phyloP scores from a whole-genome alignment of 257 asterid genomes.

The Paulownia fortunei region DNA sequence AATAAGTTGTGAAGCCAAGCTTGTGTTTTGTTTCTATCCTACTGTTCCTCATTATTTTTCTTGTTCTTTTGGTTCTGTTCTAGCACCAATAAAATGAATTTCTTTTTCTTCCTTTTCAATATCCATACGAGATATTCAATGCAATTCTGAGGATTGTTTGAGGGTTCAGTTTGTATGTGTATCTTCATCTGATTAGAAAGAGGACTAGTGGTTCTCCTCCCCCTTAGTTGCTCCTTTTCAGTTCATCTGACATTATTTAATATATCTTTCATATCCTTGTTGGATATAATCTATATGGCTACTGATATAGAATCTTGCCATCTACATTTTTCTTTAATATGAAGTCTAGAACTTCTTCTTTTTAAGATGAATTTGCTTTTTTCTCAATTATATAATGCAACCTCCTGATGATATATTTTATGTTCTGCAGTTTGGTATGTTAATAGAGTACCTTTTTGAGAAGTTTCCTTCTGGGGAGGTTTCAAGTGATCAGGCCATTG shows the following conservation, averaged over 20 bases:
- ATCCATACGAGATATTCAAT: neutral
- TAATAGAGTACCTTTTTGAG: slow-evolving; percentile 65
- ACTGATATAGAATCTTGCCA: neutral
- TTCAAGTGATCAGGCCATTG: slow-evolving; percentile 57
- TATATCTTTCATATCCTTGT: neutral
- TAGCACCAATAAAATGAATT: neutral
- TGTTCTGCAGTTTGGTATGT: slow-evolving; percentile 69
- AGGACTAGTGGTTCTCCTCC: neutral
- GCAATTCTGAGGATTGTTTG: neutral
- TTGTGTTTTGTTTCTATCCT: neutral
- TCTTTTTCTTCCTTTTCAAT: neutral
- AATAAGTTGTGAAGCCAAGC: neutral
- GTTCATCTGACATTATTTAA: neutral
- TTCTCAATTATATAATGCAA: neutral
- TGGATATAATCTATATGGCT: neutral
- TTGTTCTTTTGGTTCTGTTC: neutral
- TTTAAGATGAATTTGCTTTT: neutral
- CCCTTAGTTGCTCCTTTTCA: neutral
- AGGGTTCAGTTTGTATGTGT: neutral
- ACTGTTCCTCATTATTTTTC: neutral
- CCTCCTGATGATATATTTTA: neutral
- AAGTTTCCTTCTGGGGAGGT: slow-evolving; percentile 58
- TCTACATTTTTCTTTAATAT: neutral
- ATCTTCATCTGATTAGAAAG: neutral
- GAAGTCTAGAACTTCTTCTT: neutral